Base-by-base conservation (phyloP, 1,284 basidiomycete species). In the Phellinidium pouzarii region DNA sequence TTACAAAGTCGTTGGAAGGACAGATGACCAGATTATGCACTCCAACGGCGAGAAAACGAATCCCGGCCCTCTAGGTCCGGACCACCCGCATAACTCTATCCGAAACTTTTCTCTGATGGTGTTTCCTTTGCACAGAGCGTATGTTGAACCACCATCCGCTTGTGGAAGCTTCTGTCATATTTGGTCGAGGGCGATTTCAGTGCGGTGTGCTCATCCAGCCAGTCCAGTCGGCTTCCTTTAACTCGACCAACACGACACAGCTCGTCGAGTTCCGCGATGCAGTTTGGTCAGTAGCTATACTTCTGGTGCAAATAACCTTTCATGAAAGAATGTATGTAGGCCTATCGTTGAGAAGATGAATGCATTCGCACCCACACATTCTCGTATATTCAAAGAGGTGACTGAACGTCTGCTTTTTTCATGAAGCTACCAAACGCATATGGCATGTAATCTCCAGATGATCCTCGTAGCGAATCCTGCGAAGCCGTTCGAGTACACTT, bases 1-100 rank as follows among this genome's bases (percentile, higher is more conserved):
- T 14, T 79, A 71, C 71, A 71, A 69, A 55, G 64, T 77, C 14
- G 66, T 62, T 45, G 76, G 78, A 0, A 66, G 78, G 9, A 62
- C 62, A 3, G 77, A 79, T 54, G 77, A 79, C 57, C 76, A 78
- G 58, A 73, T 79, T 31, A 74, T 78, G 59, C 70, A 74, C 47
- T 69, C 64, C 11, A 77, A 71, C 4, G 77, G 77, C 7, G 76
- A 79, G 58, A 78, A 78, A 70, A 73, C 69, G 1, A 75, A 74
- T 55, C 73, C 72, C 0, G 67, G 65, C 2, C 71, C 71, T 0
- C 59, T 75, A 44, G 72, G 72, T 71, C 49, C 34, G 61, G 47
- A 12, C 12, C 3, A 19, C 22, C 40, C 14, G 14, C 5, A 22
- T n/a, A 23, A 34, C 9, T 43, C 29, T 23, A 12, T 12, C n/a